phyloP scores from a whole-genome alignment of 495 filamentous ascomycete genomes.

The Cercophora newfieldiana region DNA sequence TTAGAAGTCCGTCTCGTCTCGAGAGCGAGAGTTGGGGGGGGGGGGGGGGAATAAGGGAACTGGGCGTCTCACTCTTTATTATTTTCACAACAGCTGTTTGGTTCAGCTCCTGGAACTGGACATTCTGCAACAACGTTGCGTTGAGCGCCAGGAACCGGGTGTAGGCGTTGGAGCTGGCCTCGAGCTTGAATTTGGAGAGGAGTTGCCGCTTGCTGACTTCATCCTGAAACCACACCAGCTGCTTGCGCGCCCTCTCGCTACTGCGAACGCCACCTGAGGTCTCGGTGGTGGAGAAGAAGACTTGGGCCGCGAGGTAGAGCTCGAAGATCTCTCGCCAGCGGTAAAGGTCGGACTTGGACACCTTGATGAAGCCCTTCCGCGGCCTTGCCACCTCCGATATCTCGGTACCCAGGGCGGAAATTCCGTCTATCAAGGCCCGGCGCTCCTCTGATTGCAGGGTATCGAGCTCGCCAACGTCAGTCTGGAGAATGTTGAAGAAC shows the following conservation, averaged over 20 bases:
- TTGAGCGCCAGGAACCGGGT: slow-evolving; percentile 65
- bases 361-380: slow-evolving; percentile 34
- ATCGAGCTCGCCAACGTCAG: slow-evolving; percentile 61
- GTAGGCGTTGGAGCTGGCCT: slow-evolving; percentile 57
- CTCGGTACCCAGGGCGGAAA: slow-evolving; percentile 54
- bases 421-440: slow-evolving; percentile 51
- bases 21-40: neutral
- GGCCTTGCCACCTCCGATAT: slow-evolving; percentile 62
- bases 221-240: slow-evolving; percentile 59
- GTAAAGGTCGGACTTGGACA: slow-evolving; percentile 63
- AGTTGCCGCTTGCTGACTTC: slow-evolving; percentile 56
- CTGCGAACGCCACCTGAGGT: slow-evolving; percentile 57
- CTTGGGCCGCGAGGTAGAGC: slow-evolving; percentile 64
- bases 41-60: neutral
- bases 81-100: slow-evolving; percentile 69
- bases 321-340: slow-evolving; percentile 74
- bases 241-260: slow-evolving; percentile 51
- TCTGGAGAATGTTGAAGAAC: slow-evolving; percentile 66
- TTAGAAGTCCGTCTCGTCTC: neutral
- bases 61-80: slow-evolving; percentile 63
- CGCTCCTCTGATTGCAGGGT: slow-evolving; percentile 59
- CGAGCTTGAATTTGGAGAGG: slow-evolving; percentile 56
- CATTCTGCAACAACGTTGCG: slow-evolving; percentile 59
- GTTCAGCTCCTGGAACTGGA: slow-evolving; percentile 76
- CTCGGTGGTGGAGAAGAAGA: slow-evolving; percentile 73